phyloP scores from a whole-genome alignment of 305 asterid species.

The Ruellia speciosa region DNA sequence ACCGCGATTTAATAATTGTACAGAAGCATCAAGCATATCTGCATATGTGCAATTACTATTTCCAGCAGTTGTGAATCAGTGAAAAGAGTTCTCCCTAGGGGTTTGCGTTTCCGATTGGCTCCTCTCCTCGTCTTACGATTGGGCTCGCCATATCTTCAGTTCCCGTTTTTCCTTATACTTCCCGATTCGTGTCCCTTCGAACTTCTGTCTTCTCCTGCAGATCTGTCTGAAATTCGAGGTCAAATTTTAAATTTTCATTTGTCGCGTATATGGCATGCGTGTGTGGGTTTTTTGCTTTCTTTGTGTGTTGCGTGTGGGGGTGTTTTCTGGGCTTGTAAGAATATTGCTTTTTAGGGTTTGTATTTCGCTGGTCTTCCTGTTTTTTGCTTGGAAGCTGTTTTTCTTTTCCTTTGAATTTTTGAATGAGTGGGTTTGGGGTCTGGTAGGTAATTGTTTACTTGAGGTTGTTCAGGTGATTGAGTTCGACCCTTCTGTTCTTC shows the following conservation, averaged over 20 bases:
- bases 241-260: too few species aligned
- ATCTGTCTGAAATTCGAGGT: neutral
- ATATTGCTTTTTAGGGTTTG: neutral
- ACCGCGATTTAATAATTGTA: too few species aligned
- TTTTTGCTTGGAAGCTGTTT: neutral
- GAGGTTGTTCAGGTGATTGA: neutral
- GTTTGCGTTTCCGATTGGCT: too few species aligned
- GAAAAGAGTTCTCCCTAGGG: too few species aligned
- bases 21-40: too few species aligned
- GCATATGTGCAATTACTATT: too few species aligned
- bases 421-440: neutral
- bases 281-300: neutral
- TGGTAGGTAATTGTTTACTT: neutral
- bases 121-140: too few species aligned
- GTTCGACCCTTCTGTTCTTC: neutral
- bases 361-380: neutral
- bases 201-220: neutral
- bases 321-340: neutral
- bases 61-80: too few species aligned
- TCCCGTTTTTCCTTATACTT: too few species aligned
- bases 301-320: neutral
- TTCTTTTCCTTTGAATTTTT: neutral
- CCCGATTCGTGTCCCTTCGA: too few species aligned
- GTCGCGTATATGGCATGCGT: neutral
- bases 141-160: too few species aligned